These are phyloP conservation scores for Apostasia ramifera DNA, from an alignment of 106 monocot genomes.

Conservation along the genomic window DNA sequence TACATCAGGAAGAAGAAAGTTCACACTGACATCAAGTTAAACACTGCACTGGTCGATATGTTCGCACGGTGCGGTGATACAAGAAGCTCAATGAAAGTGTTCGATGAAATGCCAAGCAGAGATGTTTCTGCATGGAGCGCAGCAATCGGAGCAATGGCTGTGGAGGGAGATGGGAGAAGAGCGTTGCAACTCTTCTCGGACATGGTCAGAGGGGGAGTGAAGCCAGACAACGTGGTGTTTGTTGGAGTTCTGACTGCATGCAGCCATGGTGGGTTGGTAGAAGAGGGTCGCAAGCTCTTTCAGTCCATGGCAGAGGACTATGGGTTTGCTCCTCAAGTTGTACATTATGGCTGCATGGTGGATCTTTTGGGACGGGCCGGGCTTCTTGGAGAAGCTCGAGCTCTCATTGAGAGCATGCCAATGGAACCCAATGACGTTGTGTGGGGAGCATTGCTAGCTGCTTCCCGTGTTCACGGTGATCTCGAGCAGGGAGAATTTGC, in stretches of 20 bases:
- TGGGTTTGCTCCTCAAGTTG: not conserved
- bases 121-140: constrained; percentile 25
- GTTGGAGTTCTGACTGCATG: too few species aligned
- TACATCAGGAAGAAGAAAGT: constrained; percentile 15
- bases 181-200: constrained; percentile 4
- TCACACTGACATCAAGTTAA: constrained; percentile 4
- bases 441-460: constrained; percentile 18
- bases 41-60: constrained; percentile 19
- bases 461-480: constrained; percentile 8
- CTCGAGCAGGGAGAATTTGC: constrained; percentile 19
- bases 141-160: not conserved
- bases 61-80: constrained; percentile 20
- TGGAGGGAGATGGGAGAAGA: constrained; percentile 11
- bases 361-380: constrained; percentile 14
- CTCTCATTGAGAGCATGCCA: constrained; percentile 13
- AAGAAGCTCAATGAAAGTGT: constrained; percentile 10
- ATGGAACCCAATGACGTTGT: constrained; percentile 29
- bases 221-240: too few species aligned
- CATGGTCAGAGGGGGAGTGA: not conserved
- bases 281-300: too few species aligned
- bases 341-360: not conserved
- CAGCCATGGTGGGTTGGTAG: too few species aligned
- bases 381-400: constrained; percentile 13
- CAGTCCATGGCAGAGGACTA: not conserved
- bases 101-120: constrained; percentile 9